A percentile compares a stretch with the other conserved stretches of the same genome.
Conservation (phyloP, 306 rosid genomes). For the Castanea sativa region DNA sequence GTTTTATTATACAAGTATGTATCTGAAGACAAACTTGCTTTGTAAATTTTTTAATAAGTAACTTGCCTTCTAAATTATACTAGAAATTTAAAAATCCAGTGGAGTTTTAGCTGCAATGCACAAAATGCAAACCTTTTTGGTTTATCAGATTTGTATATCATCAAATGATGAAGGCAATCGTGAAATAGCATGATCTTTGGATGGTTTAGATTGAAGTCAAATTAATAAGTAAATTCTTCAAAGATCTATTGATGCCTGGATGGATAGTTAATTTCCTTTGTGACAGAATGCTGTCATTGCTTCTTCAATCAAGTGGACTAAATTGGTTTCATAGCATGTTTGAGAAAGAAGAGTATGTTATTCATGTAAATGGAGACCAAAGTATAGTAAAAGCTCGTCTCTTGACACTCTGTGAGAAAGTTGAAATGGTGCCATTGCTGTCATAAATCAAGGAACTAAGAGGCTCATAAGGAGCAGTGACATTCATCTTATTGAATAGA, state of each 20-base stretch:
- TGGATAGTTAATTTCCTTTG: constrained; percentile 7
- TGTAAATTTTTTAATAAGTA: background rate
- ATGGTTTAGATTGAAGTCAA: background rate
- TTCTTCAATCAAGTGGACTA: constrained; percentile 63
- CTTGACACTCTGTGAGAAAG: constrained; percentile 40
- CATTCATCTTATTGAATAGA: constrained; percentile 41
- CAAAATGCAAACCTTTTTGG: too few relatives aligned
- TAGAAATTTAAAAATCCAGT: background rate
- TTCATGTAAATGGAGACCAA: constrained; percentile 50
- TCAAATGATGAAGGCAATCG: too few relatives aligned
- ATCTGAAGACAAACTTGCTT: background rate
- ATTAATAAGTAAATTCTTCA: too few relatives aligned
- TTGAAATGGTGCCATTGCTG: constrained; percentile 46
- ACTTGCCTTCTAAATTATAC: background rate
- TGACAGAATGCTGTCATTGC: constrained; percentile 56
- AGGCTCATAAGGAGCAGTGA: constrained; percentile 53
- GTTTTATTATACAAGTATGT: constrained; percentile 58
- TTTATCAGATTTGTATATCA: too few relatives aligned
- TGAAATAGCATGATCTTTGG: background rate
- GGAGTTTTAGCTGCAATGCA: background rate
- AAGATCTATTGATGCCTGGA: background rate
- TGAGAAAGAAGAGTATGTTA: constrained; percentile 43
- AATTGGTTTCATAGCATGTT: constrained; percentile 59
- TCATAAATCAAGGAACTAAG: constrained; percentile 35
- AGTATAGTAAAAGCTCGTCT: constrained; percentile 41